Conservation (phyloP, 345 rosid genomes). For the thale cress (Arabidopsis thaliana) region TAIR10.1 NC_003076.8:22198501-22199000, state of each 20-base stretch:
- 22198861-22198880: conserved; percentile 71
- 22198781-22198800: not conserved
- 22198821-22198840: conserved; percentile 60
- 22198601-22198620: conserved; percentile 98
- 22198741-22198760: conserved; percentile 9
- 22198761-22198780: conserved; percentile 7
- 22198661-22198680: conserved; percentile 98
- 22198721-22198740: conserved; percentile 22
- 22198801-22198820: conserved; percentile 27
- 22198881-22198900: conserved; percentile 82
- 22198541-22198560: conserved; percentile 96
- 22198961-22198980: conserved; percentile 87
- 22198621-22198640: conserved; percentile 98
- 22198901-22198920: conserved; percentile 86
- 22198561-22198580: conserved; percentile 94
- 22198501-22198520: conserved; percentile 93
- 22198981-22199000: conserved; percentile 79
- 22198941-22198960: conserved; percentile 86
- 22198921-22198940: conserved; percentile 87
- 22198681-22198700: conserved; percentile 77
- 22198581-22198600: conserved; percentile 96
- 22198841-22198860: conserved; percentile 79
- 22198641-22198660: conserved; percentile 97
- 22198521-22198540: conserved; percentile 94
- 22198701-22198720: conserved; percentile 84